Conservation (phyloP, 306 rosid species). For the Begonia peltatifolia region DNA sequence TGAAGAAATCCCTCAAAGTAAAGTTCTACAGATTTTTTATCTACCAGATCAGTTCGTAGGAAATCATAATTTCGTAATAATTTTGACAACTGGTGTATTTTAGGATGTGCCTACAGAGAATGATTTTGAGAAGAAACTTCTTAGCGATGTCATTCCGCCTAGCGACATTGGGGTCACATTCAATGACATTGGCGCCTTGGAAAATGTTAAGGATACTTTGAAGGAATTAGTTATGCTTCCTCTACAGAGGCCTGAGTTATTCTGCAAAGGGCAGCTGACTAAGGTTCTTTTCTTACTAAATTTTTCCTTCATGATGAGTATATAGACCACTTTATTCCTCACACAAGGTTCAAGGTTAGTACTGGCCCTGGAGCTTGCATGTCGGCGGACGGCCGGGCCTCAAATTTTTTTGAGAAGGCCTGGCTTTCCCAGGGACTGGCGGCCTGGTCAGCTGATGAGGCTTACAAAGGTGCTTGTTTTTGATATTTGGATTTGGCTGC, state of each 20-base stretch:
- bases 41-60: too few relatives aligned
- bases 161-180: conserved; percentile 84
- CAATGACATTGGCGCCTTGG: conserved; percentile 93
- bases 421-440: too few relatives aligned
- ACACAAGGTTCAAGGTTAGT: too few relatives aligned
- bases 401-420: too few relatives aligned
- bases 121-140: conserved; percentile 87
- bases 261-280: conserved; percentile 78
- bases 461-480: too few relatives aligned
- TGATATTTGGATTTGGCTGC: conserved; percentile 8
- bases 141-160: conserved; percentile 85
- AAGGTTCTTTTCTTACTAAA: conserved; percentile 29
- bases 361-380: too few relatives aligned
- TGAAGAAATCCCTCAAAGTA: conserved; percentile 78
- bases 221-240: conserved; percentile 99
- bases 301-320: too few relatives aligned
- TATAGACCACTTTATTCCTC: too few relatives aligned
- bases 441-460: too few relatives aligned
- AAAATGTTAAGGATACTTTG: conserved; percentile 88
- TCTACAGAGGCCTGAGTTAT: conserved; percentile 86
- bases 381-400: too few relatives aligned
- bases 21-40: background rate
- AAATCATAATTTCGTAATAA: background rate
- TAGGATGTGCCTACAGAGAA: conserved; percentile 94
- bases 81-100: conserved; percentile 1